A percentile compares a stretch with the other conserved stretches of the same genome.
Evolutionary conservation across 2,329 filamentous ascomycete genomes (phyloP).

Genomic region (Stromatinia cepivora): DNA sequence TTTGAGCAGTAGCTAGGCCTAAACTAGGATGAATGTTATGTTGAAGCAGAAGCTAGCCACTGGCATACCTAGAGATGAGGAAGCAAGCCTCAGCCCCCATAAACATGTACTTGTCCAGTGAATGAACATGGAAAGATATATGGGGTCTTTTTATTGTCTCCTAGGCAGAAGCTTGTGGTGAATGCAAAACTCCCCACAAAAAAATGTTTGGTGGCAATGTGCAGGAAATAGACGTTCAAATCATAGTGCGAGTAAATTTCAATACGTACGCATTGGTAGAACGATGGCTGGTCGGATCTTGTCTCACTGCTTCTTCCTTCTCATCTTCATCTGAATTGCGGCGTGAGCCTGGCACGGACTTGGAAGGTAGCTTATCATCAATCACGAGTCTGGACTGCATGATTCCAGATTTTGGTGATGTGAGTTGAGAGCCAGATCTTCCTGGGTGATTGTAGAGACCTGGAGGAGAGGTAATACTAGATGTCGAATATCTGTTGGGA

Average conservation of each 20-base stretch:
- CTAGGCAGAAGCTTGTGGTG: background rate
- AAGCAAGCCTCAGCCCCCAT: background rate
- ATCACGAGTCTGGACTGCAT: slow-evolving; percentile 59
- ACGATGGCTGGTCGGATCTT: slow-evolving; percentile 70
- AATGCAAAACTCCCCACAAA: background rate
- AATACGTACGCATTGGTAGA: slow-evolving; percentile 75
- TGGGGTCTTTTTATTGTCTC: background rate
- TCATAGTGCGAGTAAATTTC: background rate
- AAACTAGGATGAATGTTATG: background rate
- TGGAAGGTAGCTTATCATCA: slow-evolving; percentile 70
- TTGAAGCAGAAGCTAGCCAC: background rate
- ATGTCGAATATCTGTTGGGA: slow-evolving; percentile 85
- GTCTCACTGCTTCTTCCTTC: slow-evolving; percentile 71
- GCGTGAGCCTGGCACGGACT: slow-evolving; percentile 82
- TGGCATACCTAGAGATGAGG: background rate
- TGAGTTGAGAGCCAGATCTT: slow-evolving; percentile 76
- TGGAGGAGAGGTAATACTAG: slow-evolving; percentile 80
- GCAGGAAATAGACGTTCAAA: background rate
- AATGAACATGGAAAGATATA: background rate
- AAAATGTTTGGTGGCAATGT: background rate
- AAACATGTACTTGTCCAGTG: background rate
- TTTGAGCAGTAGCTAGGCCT: slow-evolving; percentile 6
- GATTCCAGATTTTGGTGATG: slow-evolving; percentile 70
- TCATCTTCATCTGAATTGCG: slow-evolving; percentile 92
- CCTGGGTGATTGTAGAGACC: slow-evolving; percentile 71